These are phyloP conservation scores for Russula virescens DNA, from an alignment of 768 basidiomycete species.

Conservation along the genomic window DNA sequence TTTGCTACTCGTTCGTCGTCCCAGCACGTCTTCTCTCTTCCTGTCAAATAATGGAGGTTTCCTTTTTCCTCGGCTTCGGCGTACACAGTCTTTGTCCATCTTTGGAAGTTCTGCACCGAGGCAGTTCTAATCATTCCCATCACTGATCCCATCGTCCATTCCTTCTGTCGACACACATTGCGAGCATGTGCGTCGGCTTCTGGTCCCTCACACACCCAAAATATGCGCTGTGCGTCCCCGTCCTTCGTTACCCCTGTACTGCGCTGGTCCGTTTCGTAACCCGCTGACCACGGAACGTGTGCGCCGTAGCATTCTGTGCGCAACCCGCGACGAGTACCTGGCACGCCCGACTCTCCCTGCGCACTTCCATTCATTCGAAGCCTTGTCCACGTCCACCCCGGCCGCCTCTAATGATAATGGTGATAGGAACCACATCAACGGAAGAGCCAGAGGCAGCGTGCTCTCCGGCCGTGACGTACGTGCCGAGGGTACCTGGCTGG, in stretches of 20 bases:
- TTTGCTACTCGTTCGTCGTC: constrained; percentile 12
- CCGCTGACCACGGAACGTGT: constrained; percentile 9
- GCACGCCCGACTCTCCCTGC: constrained; percentile 60
- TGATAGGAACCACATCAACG: constrained; percentile 17
- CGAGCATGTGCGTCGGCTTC: constrained; percentile 68
- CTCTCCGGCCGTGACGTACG: constrained; percentile 69
- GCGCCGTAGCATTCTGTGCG: constrained; percentile 55
- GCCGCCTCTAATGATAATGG: constrained; percentile 4
- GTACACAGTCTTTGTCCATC: constrained; percentile 12
- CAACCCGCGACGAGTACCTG: constrained; percentile 73
- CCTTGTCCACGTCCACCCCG: background rate
- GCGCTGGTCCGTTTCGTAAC: background rate
- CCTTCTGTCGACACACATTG: background rate
- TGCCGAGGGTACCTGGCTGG: constrained; percentile 83
- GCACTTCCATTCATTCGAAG: constrained; percentile 59
- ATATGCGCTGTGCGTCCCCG: constrained; percentile 71
- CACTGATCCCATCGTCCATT: constrained; percentile 16
- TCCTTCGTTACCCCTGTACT: background rate
- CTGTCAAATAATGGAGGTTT: constrained; percentile 10
- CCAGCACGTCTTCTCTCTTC: constrained; percentile 1
- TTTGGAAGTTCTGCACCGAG: constrained; percentile 6
- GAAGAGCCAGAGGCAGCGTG: constrained; percentile 35
- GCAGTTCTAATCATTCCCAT: constrained; percentile 1
- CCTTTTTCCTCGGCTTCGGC: background rate
- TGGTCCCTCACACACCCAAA: constrained; percentile 73